Conservation (phyloP, 2,329 filamentous ascomycete species). For the Aurifilum marmelostoma region DNA sequence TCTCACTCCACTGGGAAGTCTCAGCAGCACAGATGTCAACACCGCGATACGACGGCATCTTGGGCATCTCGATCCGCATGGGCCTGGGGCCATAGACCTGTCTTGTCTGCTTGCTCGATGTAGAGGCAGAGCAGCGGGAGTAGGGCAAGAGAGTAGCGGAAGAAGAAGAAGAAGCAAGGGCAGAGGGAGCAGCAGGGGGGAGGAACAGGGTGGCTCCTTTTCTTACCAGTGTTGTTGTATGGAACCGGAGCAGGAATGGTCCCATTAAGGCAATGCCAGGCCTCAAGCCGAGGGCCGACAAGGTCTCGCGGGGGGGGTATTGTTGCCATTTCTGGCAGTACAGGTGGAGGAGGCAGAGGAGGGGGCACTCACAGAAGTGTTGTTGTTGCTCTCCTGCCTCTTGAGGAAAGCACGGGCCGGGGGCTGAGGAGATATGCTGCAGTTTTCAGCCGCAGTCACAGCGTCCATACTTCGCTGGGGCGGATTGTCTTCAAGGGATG, state of each 20-base stretch:
- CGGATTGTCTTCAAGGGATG: not conserved
- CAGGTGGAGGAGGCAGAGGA: not conserved
- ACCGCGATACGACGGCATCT: not conserved
- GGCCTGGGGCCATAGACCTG: not conserved
- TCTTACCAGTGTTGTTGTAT: not conserved
- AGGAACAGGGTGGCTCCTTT: too few species aligned
- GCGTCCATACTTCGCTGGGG: not conserved
- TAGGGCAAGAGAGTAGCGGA: too few species aligned
- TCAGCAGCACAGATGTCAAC: not conserved
- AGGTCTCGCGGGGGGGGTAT: not conserved
- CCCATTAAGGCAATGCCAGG: not conserved
- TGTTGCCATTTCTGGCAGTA: not conserved
- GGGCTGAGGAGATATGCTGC: not conserved
- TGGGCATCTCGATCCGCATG: not conserved
- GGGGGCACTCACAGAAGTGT: not conserved
- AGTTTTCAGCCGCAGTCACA: not conserved
- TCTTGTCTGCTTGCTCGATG: too few species aligned
- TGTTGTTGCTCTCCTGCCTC: not conserved
- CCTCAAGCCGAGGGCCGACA: not conserved
- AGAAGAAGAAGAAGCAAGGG: too few species aligned
- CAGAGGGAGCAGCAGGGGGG: too few species aligned
- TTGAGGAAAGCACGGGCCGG: not conserved
- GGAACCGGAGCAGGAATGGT: not conserved
- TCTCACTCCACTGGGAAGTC: not conserved
- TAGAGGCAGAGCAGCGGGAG: too few species aligned